Base-by-base conservation (phyloP, 2,329 filamentous ascomycete genomes). In the Aspergillus hortae region DNA sequence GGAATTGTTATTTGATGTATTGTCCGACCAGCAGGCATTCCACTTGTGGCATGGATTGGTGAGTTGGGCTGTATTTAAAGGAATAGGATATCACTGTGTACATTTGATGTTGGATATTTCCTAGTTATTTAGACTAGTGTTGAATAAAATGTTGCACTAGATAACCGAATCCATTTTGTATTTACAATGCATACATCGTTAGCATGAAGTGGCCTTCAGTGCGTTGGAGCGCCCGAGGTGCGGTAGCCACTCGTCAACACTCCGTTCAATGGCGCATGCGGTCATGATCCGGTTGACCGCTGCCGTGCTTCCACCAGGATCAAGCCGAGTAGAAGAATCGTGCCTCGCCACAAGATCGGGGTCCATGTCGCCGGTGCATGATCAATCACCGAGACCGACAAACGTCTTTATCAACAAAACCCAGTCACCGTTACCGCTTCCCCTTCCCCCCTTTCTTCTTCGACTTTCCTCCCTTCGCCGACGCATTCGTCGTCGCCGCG, bases 371-470 rank as follows among this genome's bases (percentile, higher is more conserved):
- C 7, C 25, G 27, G 27, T 30, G 27, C 9, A 30, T 30, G 17
- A 17, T 17, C 25, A 7, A 30, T 17, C 41, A 21, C 27, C 30
- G 23, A 35, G 17, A 19, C 14, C 30, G 25, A 32, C 27, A 17
- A 9, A 35, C 23, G 6, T 36, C 6, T 19, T 17, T 14, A 27
- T 10, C 23, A 21, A 10, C 11, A 11, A 17, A 9, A 11, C 7
- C 15, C 10, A 23, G 38, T 35, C 27, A 30, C 27, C 27, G 27
- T 30, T 38, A 88, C 77, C 84, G 82, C 78, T 86, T 87, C 43
- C 84, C 84, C 73, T 86, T 87, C 73, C 85, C 87, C 74, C 88
- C 87, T 75, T 87, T 88, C 71, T 84, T 85, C 67, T 71, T 72
- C 51, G 56, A 56, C 48, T 67, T 67, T 56, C 58, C 65, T 30